Evolutionary conservation across 2,329 filamentous ascomycete species (phyloP).

Genomic region (Rosellinia necatrix): DNA sequence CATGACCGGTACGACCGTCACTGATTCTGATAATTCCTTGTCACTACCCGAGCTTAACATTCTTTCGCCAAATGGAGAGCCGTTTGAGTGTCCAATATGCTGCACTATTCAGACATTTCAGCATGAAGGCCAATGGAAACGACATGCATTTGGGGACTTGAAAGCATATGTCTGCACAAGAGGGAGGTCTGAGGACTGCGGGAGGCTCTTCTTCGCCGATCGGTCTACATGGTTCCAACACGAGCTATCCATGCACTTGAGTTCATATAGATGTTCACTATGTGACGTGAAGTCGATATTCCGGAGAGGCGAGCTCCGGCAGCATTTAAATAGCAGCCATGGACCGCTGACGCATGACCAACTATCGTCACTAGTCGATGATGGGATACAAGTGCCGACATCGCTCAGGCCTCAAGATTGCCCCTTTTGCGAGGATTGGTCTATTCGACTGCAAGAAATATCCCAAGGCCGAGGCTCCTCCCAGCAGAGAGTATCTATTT

Average conservation of each 20-base stretch:
- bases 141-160: constrained; percentile 8
- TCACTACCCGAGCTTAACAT: not conserved
- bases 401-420: not conserved
- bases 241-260: not conserved
- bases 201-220: not conserved
- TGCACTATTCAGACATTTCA: not conserved
- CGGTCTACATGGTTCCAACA: constrained; percentile 11
- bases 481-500: not conserved
- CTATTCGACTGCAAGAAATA: not conserved
- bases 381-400: too few species aligned
- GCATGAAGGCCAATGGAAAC: not conserved
- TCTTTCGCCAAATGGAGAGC: not conserved
- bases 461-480: not conserved
- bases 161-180: constrained; percentile 13
- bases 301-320: too few species aligned
- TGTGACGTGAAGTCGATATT: constrained; percentile 1
- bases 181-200: not conserved
- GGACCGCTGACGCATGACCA: not conserved
- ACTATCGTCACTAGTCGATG: not conserved
- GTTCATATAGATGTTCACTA: not conserved
- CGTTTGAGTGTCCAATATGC: constrained; percentile 14
- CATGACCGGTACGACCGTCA: not conserved
- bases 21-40: not conserved
- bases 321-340: not conserved
- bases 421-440: constrained; percentile 12